These are phyloP conservation scores for Camelina laxa DNA, from an alignment of 345 rosid genomes.

Conservation along the genomic window DNA sequence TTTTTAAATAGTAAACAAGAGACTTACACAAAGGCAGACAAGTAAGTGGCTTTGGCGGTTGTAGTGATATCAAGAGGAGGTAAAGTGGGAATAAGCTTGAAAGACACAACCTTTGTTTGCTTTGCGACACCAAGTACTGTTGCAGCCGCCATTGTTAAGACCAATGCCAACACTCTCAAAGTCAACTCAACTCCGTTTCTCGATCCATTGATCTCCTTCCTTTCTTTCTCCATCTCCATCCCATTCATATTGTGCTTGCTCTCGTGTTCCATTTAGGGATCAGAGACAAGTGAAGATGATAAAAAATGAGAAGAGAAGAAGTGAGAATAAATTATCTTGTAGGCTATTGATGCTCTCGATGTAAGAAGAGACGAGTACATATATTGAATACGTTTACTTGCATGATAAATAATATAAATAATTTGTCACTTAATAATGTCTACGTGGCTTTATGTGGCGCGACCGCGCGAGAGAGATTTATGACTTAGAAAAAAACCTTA, in stretches of 20 bases:
- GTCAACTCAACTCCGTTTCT: slow-evolving; percentile 34
- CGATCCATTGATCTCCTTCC: slow-evolving; percentile 4
- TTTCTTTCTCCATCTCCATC: slow-evolving; percentile 40
- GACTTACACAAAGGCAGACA: slow-evolving; percentile 72
- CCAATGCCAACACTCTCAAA: slow-evolving; percentile 57
- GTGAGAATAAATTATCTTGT: background rate
- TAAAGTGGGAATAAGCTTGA: slow-evolving; percentile 48
- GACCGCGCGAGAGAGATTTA: background rate
- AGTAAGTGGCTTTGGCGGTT: slow-evolving; percentile 58
- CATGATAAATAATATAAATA: background rate
- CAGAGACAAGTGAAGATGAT: background rate
- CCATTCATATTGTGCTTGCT: slow-evolving; percentile 32
- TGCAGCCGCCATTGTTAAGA: slow-evolving; percentile 57
- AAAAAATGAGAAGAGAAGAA: background rate
- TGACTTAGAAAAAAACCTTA: slow-evolving; percentile 15
- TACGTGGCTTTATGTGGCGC: slow-evolving; percentile 36
- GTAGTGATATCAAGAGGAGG: slow-evolving; percentile 62
- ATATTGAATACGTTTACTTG: background rate
- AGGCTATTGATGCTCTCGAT: background rate
- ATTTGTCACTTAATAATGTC: background rate
- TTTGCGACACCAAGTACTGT: slow-evolving; percentile 55
- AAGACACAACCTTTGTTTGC: slow-evolving; percentile 53
- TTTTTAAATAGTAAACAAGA: background rate
- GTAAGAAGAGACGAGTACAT: slow-evolving; percentile 16
- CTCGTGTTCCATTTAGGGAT: slow-evolving; percentile 29